Percentiles rank a stretch among this genome's conserved stretches.
Conservation (phyloP, 176 grass and related monocot species). For the Bonia amplexicaulis region DNA sequence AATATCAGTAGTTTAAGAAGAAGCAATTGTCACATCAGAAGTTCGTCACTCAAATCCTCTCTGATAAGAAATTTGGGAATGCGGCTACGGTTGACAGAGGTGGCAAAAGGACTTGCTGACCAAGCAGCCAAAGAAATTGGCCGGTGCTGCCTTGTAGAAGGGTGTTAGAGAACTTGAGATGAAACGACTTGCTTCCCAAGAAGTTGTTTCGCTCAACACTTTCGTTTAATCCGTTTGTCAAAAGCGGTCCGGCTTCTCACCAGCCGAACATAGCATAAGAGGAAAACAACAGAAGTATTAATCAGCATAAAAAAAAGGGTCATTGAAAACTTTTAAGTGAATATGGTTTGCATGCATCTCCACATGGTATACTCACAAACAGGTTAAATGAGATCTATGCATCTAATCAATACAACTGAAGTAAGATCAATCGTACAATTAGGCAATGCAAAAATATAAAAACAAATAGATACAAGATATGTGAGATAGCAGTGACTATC, state of each 20-base stretch:
- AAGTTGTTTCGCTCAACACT: background rate
- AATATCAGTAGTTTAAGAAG: background rate
- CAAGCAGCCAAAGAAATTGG: conserved; percentile 19
- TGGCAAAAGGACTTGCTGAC: conserved; percentile 27
- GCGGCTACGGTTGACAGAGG: conserved; percentile 1
- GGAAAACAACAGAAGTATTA: background rate
- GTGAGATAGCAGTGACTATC: no score
- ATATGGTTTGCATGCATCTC: background rate
- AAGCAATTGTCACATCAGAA: background rate
- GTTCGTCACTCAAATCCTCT: background rate
- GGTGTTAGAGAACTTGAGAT: background rate
- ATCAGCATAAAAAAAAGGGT: background rate
- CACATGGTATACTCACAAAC: background rate
- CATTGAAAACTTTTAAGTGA: no score
- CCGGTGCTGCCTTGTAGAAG: background rate
- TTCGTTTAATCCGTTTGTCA: no score
- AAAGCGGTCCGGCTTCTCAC: no score
- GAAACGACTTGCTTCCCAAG: conserved; percentile 23
- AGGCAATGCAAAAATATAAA: no score
- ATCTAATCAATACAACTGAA: no score
- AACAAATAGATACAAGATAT: no score
- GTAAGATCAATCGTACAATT: no score
- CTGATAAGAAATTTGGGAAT: background rate
- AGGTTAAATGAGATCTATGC: no score
- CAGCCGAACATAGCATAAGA: no score